Evolutionary conservation across 768 basidiomycete species (phyloP).

Genomic region (Exidia glandulosa): DNA sequence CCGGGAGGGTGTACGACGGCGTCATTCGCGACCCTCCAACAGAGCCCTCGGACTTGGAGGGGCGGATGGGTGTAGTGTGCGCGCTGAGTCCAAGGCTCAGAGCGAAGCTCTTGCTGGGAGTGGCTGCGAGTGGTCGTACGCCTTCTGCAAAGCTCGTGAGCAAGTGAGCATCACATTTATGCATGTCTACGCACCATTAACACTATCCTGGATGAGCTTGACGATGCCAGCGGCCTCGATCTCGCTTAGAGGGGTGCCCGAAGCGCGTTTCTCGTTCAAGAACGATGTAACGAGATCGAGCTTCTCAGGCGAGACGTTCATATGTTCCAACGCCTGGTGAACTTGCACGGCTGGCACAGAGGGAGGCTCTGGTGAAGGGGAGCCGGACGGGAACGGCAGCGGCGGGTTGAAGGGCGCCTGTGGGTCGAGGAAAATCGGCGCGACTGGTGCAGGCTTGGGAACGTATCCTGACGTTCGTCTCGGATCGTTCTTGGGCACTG

Average conservation of each 20-base stretch:
- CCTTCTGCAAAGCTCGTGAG: background rate
- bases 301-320: background rate
- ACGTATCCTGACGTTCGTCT: background rate
- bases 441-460: background rate
- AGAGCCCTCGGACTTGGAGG: background rate
- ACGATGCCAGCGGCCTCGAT: background rate
- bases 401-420: background rate
- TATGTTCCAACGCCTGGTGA: background rate
- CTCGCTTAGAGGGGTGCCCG: background rate
- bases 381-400: background rate
- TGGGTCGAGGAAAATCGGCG: background rate
- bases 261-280: background rate
- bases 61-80: background rate
- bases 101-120: background rate
- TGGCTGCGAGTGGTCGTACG: background rate
- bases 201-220: background rate
- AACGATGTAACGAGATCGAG: background rate
- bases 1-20: background rate
- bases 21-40: background rate
- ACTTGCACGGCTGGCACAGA: background rate
- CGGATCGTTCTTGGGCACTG: background rate
- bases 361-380: background rate
- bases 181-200: background rate
- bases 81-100: background rate
- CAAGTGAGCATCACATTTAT: background rate